phyloP scores from a whole-genome alignment of 768 basidiomycete genomes.

The Tricholoma sp. region DNA sequence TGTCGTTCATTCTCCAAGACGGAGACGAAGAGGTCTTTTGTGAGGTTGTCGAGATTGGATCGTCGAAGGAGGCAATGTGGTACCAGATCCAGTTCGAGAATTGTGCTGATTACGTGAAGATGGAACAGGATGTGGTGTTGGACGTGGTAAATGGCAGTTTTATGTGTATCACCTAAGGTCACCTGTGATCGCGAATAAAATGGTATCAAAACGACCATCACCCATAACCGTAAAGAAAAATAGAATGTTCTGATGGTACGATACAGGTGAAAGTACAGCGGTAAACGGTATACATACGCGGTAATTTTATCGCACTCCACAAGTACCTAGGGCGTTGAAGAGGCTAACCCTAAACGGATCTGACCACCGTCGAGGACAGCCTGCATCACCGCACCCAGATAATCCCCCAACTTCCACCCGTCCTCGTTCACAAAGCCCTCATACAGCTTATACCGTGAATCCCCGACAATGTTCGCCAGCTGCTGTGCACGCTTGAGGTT shows the following conservation, averaged over 20 bases:
- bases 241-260: too few relatives aligned
- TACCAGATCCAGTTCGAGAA: not conserved
- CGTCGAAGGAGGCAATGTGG: not conserved
- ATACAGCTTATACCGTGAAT: constrained; percentile 81
- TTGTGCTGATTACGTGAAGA: not conserved
- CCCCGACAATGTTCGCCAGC: constrained; percentile 81
- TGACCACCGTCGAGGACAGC: constrained; percentile 68
- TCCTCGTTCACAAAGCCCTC: constrained; percentile 73
- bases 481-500: constrained; percentile 72
- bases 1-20: not conserved
- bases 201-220: too few relatives aligned
- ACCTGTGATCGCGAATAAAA: too few relatives aligned
- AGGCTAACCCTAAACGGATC: constrained; percentile 69
- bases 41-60: not conserved
- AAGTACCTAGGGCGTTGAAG: too few relatives aligned
- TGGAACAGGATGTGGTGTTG: not conserved
- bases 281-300: too few relatives aligned
- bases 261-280: too few relatives aligned
- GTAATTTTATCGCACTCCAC: too few relatives aligned
- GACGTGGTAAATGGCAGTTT: not conserved
- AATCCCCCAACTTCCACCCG: constrained; percentile 61
- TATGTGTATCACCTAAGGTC: too few relatives aligned
- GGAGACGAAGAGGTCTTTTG: not conserved
- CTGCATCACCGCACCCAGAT: constrained; percentile 67
- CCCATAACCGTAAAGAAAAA: too few relatives aligned